phyloP scores from a whole-genome alignment of 1,284 basidiomycete genomes.

The Trichosporon coremiiforme region DNA sequence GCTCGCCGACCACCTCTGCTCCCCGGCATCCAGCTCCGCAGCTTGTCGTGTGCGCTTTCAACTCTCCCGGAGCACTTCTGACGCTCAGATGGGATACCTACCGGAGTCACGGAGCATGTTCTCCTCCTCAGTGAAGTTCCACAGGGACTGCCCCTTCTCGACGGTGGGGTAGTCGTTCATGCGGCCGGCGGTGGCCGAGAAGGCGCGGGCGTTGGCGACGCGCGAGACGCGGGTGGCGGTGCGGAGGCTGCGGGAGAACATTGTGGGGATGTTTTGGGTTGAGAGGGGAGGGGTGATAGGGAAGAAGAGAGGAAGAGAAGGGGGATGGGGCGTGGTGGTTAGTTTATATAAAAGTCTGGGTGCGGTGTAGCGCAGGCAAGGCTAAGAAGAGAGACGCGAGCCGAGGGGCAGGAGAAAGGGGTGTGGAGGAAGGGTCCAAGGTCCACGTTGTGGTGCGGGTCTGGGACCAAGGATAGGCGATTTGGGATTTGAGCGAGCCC shows the following conservation, averaged over 20 bases:
- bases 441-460: not conserved
- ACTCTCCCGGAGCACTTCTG: not conserved
- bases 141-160: constrained; percentile 59
- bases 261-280: constrained; percentile 22
- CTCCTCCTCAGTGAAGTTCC: constrained; percentile 87
- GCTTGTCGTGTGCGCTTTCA: not conserved
- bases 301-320: not conserved
- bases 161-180: constrained; percentile 50
- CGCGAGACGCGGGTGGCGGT: constrained; percentile 31
- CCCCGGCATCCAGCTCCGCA: not conserved
- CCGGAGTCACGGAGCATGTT: constrained; percentile 85
- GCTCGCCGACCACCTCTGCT: not conserved
- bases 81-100: constrained; percentile 49
- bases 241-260: constrained; percentile 31
- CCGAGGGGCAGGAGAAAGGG: not conserved
- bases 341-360: constrained; percentile 16
- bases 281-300: constrained; percentile 4
- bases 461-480: not conserved
- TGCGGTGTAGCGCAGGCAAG: not conserved
- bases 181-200: constrained; percentile 39
- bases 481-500: constrained; percentile 1
- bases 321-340: not conserved
- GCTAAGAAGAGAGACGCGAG: not conserved
- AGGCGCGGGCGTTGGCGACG: constrained; percentile 26
- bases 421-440: not conserved